Base-by-base conservation (phyloP, 331 rosid species). In the Quercus phellos region DNA sequence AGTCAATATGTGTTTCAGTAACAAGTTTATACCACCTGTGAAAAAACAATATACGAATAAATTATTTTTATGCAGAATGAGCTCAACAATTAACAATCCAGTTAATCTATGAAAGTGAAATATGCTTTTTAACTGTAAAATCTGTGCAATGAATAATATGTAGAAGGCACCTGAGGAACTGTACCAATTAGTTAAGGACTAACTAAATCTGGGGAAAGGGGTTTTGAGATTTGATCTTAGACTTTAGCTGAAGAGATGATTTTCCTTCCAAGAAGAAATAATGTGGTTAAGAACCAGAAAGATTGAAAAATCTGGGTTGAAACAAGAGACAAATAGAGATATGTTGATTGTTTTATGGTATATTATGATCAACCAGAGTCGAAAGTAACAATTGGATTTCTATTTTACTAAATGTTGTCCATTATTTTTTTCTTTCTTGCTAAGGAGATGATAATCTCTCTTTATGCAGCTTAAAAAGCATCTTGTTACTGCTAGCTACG, bases 401-500 rank as follows among this genome's bases (percentile, higher is more conserved):
- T 22, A 17, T 4, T 21, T 8, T 21, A 19, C 64, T 63, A 27
- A 16, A 29, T 29, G 69, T 11, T 29, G 42, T 63, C 43, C 69
- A 27, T 82, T 70, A 38, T 26, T 67, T 74, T 74, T 10, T 73
- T 68, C 42, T 53, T 35, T 81, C 66, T 21, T 27, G 27, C 83
- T 80, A 51, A 68, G 21, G 69, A 56, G 53, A 53, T 79, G 60
- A 68, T 75, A 51, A n/a, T 73, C 74, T 79, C 76, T 78, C 66
- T 55, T 71, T 58, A 73, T 90, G 81, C 95, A 95, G 99, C 90
- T 91, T 71, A 88, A 74, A 72, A 95, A 82, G 78, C 97, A 95
- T 85, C 92, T 93, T 35, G 97, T 95, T 77, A 95, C 99, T 69
- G 98, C 98, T 81, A 95, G 99, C 87, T 95, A 95, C 78, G 92